phyloP scores from a whole-genome alignment of 495 filamentous ascomycete genomes.

The Penicillium coprophilum region DNA sequence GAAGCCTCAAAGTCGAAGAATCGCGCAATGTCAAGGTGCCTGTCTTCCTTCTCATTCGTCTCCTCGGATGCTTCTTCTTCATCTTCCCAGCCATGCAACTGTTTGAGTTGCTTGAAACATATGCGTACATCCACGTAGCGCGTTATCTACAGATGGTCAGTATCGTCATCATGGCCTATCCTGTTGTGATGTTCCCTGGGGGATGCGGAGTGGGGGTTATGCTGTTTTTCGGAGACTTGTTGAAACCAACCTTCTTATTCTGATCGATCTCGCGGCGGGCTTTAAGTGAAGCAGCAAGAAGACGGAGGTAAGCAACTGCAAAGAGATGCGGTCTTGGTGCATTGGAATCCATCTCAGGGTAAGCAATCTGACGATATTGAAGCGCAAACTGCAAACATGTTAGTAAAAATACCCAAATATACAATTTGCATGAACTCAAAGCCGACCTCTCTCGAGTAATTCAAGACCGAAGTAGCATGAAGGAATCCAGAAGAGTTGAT shows the following conservation, averaged over 20 bases:
- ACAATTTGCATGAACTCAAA: background rate
- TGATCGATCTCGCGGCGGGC: background rate
- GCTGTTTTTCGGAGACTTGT: background rate
- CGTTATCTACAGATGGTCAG: background rate
- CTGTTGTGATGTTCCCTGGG: background rate
- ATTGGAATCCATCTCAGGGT: background rate
- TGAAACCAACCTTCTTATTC: background rate
- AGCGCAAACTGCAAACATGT: conserved; percentile 1
- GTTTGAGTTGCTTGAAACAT: background rate
- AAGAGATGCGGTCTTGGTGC: conserved; percentile 3
- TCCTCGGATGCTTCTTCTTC: background rate
- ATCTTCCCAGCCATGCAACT: background rate
- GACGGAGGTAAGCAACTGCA: background rate
- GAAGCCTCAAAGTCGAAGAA: conserved; percentile 4
- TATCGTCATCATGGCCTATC: background rate
- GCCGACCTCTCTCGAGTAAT: conserved; percentile 2
- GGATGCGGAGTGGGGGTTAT: too few species aligned
- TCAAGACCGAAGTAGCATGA: background rate
- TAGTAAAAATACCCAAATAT: background rate
- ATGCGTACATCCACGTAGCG: background rate
- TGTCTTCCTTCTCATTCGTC: background rate
- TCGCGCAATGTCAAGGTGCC: background rate
- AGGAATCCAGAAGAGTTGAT: background rate
- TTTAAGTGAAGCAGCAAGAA: background rate
- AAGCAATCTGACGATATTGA: background rate